Conservation (phyloP, 202 grass and related monocot species). For the Setaria viridis region DNA sequence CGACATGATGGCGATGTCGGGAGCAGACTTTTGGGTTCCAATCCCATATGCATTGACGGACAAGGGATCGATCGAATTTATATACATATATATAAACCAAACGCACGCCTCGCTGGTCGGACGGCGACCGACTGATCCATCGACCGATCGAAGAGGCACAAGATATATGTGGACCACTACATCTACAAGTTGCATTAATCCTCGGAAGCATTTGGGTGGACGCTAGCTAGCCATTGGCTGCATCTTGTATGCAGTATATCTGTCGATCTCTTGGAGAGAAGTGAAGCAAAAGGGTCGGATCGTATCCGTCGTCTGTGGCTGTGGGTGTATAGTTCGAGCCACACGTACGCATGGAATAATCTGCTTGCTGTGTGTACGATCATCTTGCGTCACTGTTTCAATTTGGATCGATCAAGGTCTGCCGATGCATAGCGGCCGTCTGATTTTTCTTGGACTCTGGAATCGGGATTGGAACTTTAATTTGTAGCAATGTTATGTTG, state of each 20-base stretch:
- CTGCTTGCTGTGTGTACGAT: neutral
- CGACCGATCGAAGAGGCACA: neutral
- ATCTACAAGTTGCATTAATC: slow-evolving; percentile 17
- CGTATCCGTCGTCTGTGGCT: neutral
- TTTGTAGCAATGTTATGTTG: neutral
- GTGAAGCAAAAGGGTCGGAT: slow-evolving; percentile 67
- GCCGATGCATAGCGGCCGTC: neutral
- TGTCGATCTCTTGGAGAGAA: slow-evolving; percentile 46
- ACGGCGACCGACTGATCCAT: slow-evolving; percentile 13
- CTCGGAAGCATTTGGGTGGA: slow-evolving; percentile 41
- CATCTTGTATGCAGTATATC: neutral
- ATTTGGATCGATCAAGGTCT: neutral
- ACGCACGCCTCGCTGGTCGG: slow-evolving; percentile 15
- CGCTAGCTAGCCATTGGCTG: slow-evolving; percentile 32
- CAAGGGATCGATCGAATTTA: neutral
- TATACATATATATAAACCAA: neutral
- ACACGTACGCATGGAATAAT: slow-evolving; percentile 33
- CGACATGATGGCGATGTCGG: slow-evolving; percentile 33
- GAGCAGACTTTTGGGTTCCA: neutral
- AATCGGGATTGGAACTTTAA: slow-evolving; percentile 23
- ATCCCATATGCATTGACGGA: neutral
- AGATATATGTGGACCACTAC: neutral
- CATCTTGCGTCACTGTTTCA: neutral
- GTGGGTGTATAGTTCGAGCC: neutral
- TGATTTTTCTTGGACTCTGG: slow-evolving; percentile 14